phyloP scores from a whole-genome alignment of 2,329 filamentous ascomycete genomes.

The Fusarium bulbicola region DNA sequence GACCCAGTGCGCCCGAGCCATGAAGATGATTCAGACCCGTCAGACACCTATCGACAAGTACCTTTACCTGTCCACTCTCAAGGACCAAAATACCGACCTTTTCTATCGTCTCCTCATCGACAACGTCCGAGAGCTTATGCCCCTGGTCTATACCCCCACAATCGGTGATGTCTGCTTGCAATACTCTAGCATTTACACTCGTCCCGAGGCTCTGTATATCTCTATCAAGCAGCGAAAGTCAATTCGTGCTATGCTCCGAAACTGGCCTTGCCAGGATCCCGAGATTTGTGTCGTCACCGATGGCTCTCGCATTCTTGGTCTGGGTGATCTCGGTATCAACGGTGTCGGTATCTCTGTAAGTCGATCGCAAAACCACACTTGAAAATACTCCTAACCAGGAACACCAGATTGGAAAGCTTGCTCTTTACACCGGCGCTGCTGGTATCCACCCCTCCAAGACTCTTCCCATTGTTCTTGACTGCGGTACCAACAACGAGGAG shows the following conservation, averaged over 20 bases:
- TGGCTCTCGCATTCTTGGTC: conserved; percentile 89
- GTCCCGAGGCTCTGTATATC: conserved; percentile 94
- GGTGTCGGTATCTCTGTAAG: conserved; percentile 94
- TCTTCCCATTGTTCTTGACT: conserved; percentile 74
- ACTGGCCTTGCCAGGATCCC: conserved; percentile 90
- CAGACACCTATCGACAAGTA: conserved; percentile 82
- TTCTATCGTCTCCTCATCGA: conserved; percentile 86
- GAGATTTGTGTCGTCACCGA: conserved; percentile 98
- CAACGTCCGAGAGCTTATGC: conserved; percentile 80
- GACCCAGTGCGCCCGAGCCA: conserved; percentile 71
- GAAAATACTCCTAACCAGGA: conserved; percentile 29
- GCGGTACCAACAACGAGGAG: conserved; percentile 71
- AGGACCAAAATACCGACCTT: conserved; percentile 79
- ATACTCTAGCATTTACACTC: conserved; percentile 95
- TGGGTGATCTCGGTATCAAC: conserved; percentile 95
- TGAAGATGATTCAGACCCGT: conserved; percentile 78
- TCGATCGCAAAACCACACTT: conserved; percentile 28
- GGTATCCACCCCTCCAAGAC: conserved; percentile 92
- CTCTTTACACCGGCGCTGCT: conserved; percentile 93
- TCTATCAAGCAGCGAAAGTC: conserved; percentile 94
- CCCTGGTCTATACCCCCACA: conserved; percentile 86
- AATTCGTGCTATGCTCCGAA: conserved; percentile 85
- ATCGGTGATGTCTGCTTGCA: conserved; percentile 96
- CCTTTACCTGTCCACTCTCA: conserved; percentile 80
- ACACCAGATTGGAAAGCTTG: conserved; percentile 83